Conservation (phyloP, 192 early-diverging fungal genomes). For the Globomyces pollinis-pini region DNA sequence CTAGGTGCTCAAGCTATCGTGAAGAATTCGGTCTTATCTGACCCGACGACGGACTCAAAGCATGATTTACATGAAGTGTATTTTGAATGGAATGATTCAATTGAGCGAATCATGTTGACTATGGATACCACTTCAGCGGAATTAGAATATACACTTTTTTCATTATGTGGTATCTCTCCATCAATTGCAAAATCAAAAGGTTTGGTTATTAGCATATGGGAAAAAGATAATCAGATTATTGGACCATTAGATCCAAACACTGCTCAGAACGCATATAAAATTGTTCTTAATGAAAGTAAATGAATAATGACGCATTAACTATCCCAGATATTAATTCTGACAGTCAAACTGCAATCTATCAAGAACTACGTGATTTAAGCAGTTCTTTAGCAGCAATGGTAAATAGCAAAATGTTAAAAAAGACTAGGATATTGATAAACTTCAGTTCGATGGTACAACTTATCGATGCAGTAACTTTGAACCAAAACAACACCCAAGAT, state of each 20-base stretch:
- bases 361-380: no score
- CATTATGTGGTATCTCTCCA: not conserved
- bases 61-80: no score
- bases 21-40: no score
- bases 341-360: not conserved
- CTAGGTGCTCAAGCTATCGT: no score
- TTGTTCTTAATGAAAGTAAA: not conserved
- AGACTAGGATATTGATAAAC: not conserved
- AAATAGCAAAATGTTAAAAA: not conserved
- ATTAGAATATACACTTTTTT: not conserved
- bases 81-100: not conserved
- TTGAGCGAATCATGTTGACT: not conserved
- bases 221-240: no score
- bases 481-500: not conserved
- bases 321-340: not conserved
- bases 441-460: not conserved
- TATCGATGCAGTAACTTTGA: not conserved
- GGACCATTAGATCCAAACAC: no score
- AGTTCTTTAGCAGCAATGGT: not conserved
- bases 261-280: no score
- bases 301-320: not conserved
- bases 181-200: no score
- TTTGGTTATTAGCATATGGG: no score
- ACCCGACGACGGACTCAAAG: no score
- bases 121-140: not conserved